phyloP scores from a whole-genome alignment of 2,329 filamentous ascomycete species.

The Colletotrichum sp. region DNA sequence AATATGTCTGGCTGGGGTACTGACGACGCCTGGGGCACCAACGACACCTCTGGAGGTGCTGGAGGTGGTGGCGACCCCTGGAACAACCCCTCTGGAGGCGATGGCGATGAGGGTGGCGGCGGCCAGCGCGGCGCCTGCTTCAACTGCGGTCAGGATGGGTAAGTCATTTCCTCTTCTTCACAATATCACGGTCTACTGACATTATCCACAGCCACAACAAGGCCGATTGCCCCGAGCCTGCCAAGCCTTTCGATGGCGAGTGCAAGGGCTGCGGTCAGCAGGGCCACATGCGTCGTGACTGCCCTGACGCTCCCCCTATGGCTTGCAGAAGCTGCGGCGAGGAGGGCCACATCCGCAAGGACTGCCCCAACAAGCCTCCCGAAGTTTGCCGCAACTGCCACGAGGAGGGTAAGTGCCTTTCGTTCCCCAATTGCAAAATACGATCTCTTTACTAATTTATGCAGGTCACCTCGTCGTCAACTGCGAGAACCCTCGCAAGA shows the following conservation, averaged over 20 bases:
- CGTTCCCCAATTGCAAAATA: neutral
- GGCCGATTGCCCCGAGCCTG: constrained; percentile 38
- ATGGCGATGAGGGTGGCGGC: constrained; percentile 18
- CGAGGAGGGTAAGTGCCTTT: constrained; percentile 53
- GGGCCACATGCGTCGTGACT: constrained; percentile 64
- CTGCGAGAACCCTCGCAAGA: constrained; percentile 64
- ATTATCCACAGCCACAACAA: constrained; percentile 23
- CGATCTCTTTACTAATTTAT: constrained; percentile 1
- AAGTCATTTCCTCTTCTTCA: constrained; percentile 16
- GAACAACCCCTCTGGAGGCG: constrained; percentile 5
- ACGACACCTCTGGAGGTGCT: neutral
- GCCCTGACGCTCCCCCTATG: constrained; percentile 61
- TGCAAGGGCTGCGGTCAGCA: constrained; percentile 54
- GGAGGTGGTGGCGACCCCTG: constrained; percentile 7
- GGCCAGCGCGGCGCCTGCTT: constrained; percentile 34
- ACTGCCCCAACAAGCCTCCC: constrained; percentile 67
- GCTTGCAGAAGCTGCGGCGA: constrained; percentile 67
- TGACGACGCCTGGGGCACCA: neutral
- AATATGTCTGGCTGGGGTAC: constrained; percentile 4
- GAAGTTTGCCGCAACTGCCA: constrained; percentile 66
- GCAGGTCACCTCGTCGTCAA: constrained; percentile 59
- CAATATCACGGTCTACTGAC: constrained; percentile 27
- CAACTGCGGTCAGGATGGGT: constrained; percentile 41
- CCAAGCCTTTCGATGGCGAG: constrained; percentile 20
- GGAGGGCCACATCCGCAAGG: constrained; percentile 59